Percentiles rank a stretch among this genome's conserved stretches.
These are phyloP conservation scores for Davidsoniella eucalypti DNA, from an alignment of 2,329 filamentous ascomycete species.

Conservation along the genomic window DNA sequence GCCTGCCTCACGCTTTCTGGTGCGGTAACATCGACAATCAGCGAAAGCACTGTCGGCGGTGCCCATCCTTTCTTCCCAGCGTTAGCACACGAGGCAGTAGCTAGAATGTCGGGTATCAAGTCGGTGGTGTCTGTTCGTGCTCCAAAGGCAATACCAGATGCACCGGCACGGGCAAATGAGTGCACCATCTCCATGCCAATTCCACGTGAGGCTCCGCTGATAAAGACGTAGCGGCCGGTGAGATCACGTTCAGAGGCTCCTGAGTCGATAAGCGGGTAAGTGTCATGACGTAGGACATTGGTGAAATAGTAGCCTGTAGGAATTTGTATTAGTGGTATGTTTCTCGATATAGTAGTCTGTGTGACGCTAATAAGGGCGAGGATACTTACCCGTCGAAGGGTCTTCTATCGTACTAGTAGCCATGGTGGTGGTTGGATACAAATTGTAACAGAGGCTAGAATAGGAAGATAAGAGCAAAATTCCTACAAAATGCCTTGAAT, in stretches of 20 bases:
- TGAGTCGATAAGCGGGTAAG: conserved; percentile 35
- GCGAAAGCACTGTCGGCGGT: conserved; percentile 23
- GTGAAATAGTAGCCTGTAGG: conserved; percentile 16
- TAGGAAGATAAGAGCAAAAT: no score
- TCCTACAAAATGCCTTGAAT: no score
- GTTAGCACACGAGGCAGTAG: no score
- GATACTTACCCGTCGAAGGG: conserved; percentile 1
- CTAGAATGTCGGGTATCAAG: conserved; percentile 13
- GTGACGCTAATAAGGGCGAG: not conserved
- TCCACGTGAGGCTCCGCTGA: conserved; percentile 39
- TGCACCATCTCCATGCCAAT: conserved; percentile 36
- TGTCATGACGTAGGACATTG: conserved; percentile 27
- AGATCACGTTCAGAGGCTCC: conserved; percentile 21
- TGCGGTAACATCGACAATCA: conserved; percentile 25
- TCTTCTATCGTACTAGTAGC: not conserved
- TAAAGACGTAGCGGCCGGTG: conserved; percentile 25
- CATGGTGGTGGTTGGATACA: not conserved
- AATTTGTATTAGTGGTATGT: not conserved
- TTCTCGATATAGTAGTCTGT: not conserved
- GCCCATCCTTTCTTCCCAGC: not conserved
- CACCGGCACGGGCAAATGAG: conserved; percentile 38
- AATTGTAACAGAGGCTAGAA: not conserved
- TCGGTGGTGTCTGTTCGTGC: conserved; percentile 31
- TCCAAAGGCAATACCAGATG: conserved; percentile 33
- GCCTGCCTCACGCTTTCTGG: conserved; percentile 20